Evolutionary conservation across 257 asterid genomes (phyloP).

Genomic region (Penstemon barbatus): DNA sequence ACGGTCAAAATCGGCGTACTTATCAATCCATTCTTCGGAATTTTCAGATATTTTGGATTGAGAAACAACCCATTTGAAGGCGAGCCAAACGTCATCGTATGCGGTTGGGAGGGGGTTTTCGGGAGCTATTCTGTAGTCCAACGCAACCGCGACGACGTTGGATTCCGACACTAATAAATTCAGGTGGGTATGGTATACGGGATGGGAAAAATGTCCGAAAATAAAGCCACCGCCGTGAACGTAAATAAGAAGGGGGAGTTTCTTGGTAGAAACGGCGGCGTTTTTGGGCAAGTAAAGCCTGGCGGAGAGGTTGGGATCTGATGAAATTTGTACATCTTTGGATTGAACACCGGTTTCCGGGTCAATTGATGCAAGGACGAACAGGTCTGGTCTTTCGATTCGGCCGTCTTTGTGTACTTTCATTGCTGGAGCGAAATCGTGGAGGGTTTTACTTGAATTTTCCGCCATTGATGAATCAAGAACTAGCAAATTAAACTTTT

Average conservation of each 20-base stretch:
- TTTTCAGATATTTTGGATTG: not conserved
- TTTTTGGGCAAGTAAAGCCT: conserved; percentile 42
- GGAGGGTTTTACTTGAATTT: too few species aligned
- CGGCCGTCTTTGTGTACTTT: too few species aligned
- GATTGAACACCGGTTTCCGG: conserved; percentile 34
- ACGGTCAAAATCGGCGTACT: conserved; percentile 37
- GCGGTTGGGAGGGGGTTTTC: conserved; percentile 48
- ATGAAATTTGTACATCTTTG: conserved; percentile 36
- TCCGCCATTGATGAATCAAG: too few species aligned
- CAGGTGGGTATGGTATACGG: conserved; percentile 9
- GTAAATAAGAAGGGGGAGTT: conserved; percentile 38
- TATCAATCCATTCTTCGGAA: conserved; percentile 33
- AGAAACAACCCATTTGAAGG: conserved; percentile 40
- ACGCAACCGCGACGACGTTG: conserved; percentile 29
- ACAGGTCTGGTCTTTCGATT: too few species aligned
- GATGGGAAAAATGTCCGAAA: conserved; percentile 33
- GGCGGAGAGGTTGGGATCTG: conserved; percentile 27
- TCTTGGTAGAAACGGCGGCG: conserved; percentile 5
- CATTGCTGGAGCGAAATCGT: too few species aligned
- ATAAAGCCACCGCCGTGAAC: conserved; percentile 48
- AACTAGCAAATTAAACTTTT: too few species aligned
- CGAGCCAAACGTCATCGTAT: conserved; percentile 47
- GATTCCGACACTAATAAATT: conserved; percentile 25
- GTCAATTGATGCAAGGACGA: too few species aligned
- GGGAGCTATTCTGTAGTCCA: conserved; percentile 51